Conservation (phyloP, 2,329 filamentous ascomycete species). For the Cryphonectria parasitica region DNA sequence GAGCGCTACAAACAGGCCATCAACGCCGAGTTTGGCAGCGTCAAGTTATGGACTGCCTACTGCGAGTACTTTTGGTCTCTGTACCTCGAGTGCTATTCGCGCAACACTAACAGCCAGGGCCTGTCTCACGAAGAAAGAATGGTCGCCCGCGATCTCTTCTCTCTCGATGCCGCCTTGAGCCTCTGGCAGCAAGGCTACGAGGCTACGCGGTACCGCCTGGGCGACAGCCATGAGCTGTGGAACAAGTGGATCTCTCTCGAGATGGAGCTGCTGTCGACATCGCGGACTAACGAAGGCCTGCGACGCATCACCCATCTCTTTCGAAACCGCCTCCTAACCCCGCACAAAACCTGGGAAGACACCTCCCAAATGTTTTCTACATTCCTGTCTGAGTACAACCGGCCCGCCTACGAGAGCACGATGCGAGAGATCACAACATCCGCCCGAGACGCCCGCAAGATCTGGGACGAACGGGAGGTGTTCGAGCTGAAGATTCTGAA, state of each 20-base stretch:
- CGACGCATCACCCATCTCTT: conserved; percentile 71
- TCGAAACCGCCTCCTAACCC: conserved; percentile 70
- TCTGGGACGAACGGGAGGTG: conserved; percentile 66
- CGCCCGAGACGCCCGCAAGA: conserved; percentile 65
- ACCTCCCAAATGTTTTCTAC: conserved; percentile 76
- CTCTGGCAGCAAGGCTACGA: conserved; percentile 75
- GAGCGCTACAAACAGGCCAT: conserved; percentile 74
- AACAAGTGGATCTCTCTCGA: conserved; percentile 76
- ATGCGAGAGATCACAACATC: conserved; percentile 71
- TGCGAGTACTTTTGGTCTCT: conserved; percentile 78
- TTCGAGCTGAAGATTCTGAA: conserved; percentile 69
- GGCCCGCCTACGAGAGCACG: conserved; percentile 70
- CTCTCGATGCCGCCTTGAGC: conserved; percentile 66
- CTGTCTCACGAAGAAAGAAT: conserved; percentile 71
- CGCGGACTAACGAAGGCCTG: conserved; percentile 59
- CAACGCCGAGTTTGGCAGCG: conserved; percentile 71
- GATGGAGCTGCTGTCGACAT: conserved; percentile 66
- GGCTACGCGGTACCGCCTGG: conserved; percentile 72
- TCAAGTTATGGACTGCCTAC: conserved; percentile 76
- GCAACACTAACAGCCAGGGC: conserved; percentile 48
- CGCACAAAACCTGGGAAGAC: conserved; percentile 74
- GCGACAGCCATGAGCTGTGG: conserved; percentile 80
- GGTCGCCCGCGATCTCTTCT: conserved; percentile 73
- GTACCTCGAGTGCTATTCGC: conserved; percentile 64
- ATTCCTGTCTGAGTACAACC: conserved; percentile 74